Evolutionary conservation across 164 flowering plant genomes (phyloP).

Genomic region (Santalum album): DNA sequence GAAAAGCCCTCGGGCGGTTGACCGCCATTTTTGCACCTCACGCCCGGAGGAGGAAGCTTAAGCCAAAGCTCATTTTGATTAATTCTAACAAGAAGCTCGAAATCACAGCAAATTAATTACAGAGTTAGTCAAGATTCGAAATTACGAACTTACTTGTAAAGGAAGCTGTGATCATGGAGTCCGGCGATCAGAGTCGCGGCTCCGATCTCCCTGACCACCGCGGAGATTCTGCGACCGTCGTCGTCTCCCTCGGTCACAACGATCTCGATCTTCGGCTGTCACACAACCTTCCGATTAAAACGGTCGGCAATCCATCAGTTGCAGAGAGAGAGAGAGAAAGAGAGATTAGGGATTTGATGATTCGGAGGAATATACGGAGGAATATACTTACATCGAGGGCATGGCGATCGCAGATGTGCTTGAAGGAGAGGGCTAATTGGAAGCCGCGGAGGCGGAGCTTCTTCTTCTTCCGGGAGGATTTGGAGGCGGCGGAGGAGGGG

Average conservation of each 20-base stretch:
- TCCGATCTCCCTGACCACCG: constrained; percentile 57
- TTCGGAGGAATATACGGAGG: neutral
- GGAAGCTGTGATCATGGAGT: constrained; percentile 77
- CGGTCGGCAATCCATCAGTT: neutral
- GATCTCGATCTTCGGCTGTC: constrained; percentile 81
- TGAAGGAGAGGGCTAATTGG: constrained; percentile 84
- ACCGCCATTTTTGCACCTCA: too few relatives aligned
- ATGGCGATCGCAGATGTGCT: constrained; percentile 42
- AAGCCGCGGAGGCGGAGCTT: constrained; percentile 61
- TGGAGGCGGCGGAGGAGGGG: constrained; percentile 26
- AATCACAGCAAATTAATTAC: too few relatives aligned
- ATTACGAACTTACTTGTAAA: constrained; percentile 52
- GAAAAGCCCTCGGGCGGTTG: too few relatives aligned
- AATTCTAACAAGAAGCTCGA: too few relatives aligned
- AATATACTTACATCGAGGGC: constrained; percentile 41
- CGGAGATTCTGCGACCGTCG: constrained; percentile 43
- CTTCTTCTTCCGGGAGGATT: constrained; percentile 29
- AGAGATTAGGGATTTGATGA: too few relatives aligned
- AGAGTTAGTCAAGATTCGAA: too few relatives aligned
- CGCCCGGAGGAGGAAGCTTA: too few relatives aligned
- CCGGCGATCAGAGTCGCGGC: constrained; percentile 75
- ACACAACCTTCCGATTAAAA: constrained; percentile 11
- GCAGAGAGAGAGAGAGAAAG: neutral
- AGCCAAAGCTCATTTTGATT: too few relatives aligned
- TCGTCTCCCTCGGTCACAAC: constrained; percentile 72